Base-by-base conservation (phyloP, 140 eudicot genomes). In the Ambrosia hybrid region DNA sequence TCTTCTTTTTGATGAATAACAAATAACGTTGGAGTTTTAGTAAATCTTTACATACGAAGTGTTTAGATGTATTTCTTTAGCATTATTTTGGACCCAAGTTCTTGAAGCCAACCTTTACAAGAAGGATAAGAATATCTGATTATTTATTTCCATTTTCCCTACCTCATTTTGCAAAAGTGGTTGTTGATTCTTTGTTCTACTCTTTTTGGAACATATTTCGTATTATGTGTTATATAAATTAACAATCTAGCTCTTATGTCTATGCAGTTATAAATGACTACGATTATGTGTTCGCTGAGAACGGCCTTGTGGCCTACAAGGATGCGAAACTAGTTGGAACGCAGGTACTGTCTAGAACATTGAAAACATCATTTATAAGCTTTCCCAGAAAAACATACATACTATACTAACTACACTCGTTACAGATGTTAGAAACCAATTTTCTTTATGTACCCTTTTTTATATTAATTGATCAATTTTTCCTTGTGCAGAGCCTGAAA, bases 241-340 rank as follows among this genome's bases (percentile, higher is more conserved):
- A 79, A 73, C 67, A 66, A 67, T 67, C 5, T 21, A 21, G n/a
- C 65, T 79, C 57, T 21, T 17, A 48, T 74, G 34, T 39, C 34
- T 39, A 14, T 85, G 78, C 96, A 94, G 99, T 93, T 73, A 84
- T 62, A 33, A 75, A 76, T 67, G 97, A 90, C 84, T 94, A 90
- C 43, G 93, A 88, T 78, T 88, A 88, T 65, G 94, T 88, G 57
- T 94, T 94, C 78, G 84, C 97, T 60, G 99, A 94, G 85, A 94
- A 90, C 71, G 99, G 97, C 41, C 97, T 94, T 34, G 99, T 94
- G 75, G 97, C 97, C 39, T 80, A 87, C 61, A 90, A 88, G 80
- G 96, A 76, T 73, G 99, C 97, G 16, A 65, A 74, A 37, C 81
- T 88, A 34, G 79, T 81, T 74, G 99, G 96, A 53, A 86, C 88